Evolutionary conservation across 2,329 filamentous ascomycete genomes (phyloP), one percentile per base, ranked within the genome.

Genomic region (Hypocreales sp.): DNA sequence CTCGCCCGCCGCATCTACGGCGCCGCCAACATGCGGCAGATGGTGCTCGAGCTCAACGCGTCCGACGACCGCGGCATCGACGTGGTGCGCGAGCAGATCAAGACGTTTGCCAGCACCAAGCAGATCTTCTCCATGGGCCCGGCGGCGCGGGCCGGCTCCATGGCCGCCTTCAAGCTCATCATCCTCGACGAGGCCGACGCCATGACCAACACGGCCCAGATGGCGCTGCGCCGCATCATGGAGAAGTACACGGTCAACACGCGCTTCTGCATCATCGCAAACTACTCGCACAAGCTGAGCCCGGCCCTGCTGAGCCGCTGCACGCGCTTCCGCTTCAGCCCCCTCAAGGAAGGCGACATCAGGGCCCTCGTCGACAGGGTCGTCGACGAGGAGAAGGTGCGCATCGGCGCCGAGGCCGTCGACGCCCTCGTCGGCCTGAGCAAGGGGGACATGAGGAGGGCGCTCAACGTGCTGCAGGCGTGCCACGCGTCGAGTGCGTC

Each of bases 171-270:
- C 63, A 98, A 98, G 60, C 72, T 98, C 40, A 95, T 98, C 47
- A 82, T 98, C 30, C 71, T 98, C 5, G 90, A 98, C 52, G 90
- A 98, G 60, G 90, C 90, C n/a, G 90, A 98, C 51, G 90, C 90
- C 29, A 98, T 98, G 90, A 98, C 90, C n/a, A 79, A 82, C 29
- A 92, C 87, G 1, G 90, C 90, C 5, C 90, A 98, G 55, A 98
- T 98, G 87, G 90, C 90, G 0, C 62, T 98, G 30, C 72, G 90
- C 35, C 67, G 90, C 25, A 95, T 98, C 47, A 98, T 98, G 90
- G 90, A 98, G 50, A 93, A 93, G 58, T 98, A 98, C 59, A 98
- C 90, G 1, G 81, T 81, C 33, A 98, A 98, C 58, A 94, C 90
- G 3, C 68, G 90, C 28, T 98, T 98, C 58, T 95, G 87, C 58